Evolutionary conservation across 2,329 filamentous ascomycete species (phyloP), one percentile per base, ranked within the genome.

Genomic region (Fusarium nygamai): DNA sequence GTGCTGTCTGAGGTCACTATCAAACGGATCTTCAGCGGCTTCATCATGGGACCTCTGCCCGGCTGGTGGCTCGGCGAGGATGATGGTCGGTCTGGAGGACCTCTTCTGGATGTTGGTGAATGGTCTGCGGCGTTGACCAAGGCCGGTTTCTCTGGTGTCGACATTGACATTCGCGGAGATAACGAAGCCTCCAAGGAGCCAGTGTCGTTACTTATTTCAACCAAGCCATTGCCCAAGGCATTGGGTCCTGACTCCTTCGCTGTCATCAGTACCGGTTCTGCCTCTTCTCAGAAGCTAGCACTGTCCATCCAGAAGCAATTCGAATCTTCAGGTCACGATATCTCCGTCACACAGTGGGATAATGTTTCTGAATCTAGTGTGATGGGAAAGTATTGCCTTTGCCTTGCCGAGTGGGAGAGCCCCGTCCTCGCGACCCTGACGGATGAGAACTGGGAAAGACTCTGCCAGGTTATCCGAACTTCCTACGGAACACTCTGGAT

Each of bases 51-150:
- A 22, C 20, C 31, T 7, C 41, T 66, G 9, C 47, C 47, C 11
- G 64, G 61, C 6, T 63, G 64, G 59, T 64, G 63, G 63, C 39
- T 54, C 6, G 63, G 63, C 8, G 38, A 46, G 16, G 41, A 66
- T 29, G 57, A 61, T 34, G 53, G 53, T 13, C 53, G 53, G 7
- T 41, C 27, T 14, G 36, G 34, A 1, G 38, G 36, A n/a, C 38
- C 38, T 41, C 53, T 56, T 11, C 10, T 56, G 14, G 38, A 39
- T 41, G 53, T 41, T 20, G 38, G 19, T 13, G 38, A 56, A 33
- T 56, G 53, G 38, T 14, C 34, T 14, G 14, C 27, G 19, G 36
- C 38, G 6, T 20, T 56, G 36, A 39, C 24, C 13, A 24, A 43
- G 22, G 38, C 38, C 1, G 38, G 27, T 24, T 56, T 56, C 53